These are phyloP conservation scores for Lipomyces starkeyi DNA, from an alignment of 805 yeast species.

Conservation along the genomic window DNA sequence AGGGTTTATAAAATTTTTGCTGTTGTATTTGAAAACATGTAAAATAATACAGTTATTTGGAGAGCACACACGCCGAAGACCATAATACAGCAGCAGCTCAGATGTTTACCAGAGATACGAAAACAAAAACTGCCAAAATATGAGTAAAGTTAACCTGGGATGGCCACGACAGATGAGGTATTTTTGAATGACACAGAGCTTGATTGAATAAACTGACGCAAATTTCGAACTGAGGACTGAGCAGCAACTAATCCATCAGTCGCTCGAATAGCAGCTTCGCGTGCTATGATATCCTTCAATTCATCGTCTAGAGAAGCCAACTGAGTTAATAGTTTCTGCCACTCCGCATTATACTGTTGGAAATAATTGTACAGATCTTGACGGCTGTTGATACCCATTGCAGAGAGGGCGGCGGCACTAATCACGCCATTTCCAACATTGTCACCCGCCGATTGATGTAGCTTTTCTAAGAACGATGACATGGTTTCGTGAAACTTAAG, in stretches of 20 bases:
- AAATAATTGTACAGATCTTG: constrained; percentile 1
- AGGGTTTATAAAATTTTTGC: not conserved
- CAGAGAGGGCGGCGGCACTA: not conserved
- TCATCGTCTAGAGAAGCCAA: not conserved
- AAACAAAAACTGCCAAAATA: not conserved
- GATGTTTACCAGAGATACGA: not conserved
- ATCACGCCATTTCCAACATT: not conserved
- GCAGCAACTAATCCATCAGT: not conserved
- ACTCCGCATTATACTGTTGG: not conserved
- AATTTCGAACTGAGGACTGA: not conserved
- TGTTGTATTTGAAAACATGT: constrained; percentile 1
- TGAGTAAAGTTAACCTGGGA: not conserved
- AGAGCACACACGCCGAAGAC: not conserved
- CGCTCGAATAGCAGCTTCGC: not conserved
- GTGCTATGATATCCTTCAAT: not conserved
- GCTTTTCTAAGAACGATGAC: not conserved
- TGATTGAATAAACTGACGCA: not conserved
- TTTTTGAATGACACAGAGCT: constrained; percentile 2
- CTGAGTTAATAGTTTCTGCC: constrained; percentile 1
- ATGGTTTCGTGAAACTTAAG: constrained; percentile 1
- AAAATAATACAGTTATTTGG: not conserved
- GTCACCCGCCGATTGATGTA: not conserved
- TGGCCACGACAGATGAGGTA: not conserved
- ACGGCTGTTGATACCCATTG: not conserved
- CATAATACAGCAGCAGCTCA: not conserved